Conservation (phyloP, 176 grass and related monocot genomes). For the Lolium perenne region DNA sequence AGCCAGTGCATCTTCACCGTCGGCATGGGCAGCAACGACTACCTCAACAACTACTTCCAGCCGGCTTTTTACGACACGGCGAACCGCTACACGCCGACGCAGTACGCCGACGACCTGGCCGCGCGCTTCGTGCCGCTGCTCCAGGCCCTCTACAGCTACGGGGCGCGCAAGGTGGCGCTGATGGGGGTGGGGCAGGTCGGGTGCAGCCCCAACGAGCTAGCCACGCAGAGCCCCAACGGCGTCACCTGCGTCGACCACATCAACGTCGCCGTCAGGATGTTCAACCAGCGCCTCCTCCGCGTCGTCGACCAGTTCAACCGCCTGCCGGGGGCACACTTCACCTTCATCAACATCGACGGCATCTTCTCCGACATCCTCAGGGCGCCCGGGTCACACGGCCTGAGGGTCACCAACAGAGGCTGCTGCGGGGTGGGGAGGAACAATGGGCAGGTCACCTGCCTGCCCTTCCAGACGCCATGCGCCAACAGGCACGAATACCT, state of each 20-base stretch:
- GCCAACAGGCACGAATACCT: conserved; percentile 72
- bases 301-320: conserved; percentile 72
- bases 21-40: conserved; percentile 97
- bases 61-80: conserved; percentile 68
- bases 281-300: conserved; percentile 58
- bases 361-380: conserved; percentile 73
- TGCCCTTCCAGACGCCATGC: conserved; percentile 82
- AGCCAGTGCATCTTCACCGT: conserved; percentile 91
- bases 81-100: conserved; percentile 66
- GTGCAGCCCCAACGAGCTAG: conserved; percentile 83
- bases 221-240: conserved; percentile 69
- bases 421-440: conserved; percentile 93
- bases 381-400: conserved; percentile 43
- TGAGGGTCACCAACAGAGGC: conserved; percentile 67
- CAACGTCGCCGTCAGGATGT: conserved; percentile 68
- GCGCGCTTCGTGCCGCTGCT: conserved; percentile 58
- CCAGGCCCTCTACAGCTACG: conserved; percentile 64
- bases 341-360: conserved; percentile 70
- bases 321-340: conserved; percentile 75
- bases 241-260: conserved; percentile 70
- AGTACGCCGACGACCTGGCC: conserved; percentile 65
- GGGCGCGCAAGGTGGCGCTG: conserved; percentile 85
- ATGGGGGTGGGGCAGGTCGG: conserved; percentile 81
- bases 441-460: conserved; percentile 95
- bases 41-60: conserved; percentile 99